Conservation (phyloP, 805 yeast genomes). For the Yarrowia hollandica region DNA sequence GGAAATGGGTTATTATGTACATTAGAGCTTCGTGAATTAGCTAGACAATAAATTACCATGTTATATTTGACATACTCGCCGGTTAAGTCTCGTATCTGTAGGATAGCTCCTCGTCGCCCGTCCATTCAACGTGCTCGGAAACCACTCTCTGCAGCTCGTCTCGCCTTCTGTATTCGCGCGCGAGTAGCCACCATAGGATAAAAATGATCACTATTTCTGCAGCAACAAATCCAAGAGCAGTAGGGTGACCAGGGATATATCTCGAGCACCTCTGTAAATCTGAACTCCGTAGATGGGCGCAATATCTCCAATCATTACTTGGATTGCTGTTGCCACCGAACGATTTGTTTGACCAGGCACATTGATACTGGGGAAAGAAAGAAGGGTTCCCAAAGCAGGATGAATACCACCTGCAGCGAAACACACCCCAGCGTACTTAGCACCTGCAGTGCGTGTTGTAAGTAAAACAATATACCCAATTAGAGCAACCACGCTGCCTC, state of each 20-base stretch:
- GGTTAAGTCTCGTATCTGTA: constrained; percentile 3
- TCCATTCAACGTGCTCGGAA: background rate
- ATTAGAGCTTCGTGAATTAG: background rate
- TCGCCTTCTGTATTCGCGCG: background rate
- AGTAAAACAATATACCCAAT: constrained; percentile 2
- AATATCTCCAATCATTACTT: constrained; percentile 19
- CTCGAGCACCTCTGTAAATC: constrained; percentile 10
- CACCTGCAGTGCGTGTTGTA: background rate
- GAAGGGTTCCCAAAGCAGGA: constrained; percentile 10
- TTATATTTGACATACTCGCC: background rate
- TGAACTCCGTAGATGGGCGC: constrained; percentile 23
- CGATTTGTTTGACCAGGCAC: constrained; percentile 16
- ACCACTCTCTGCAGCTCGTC: constrained; percentile 10
- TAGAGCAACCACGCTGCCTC: constrained; percentile 47
- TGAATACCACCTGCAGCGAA: constrained; percentile 19
- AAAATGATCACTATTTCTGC: background rate
- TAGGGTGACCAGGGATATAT: constrained; percentile 17
- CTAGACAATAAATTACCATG: background rate
- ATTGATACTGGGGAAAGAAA: constrained; percentile 9
- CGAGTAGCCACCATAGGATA: background rate
- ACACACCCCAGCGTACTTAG: constrained; percentile 13
- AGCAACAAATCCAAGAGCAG: background rate
- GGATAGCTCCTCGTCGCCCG: background rate
- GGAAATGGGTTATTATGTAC: constrained; percentile 1
- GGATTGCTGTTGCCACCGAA: constrained; percentile 11